Evolutionary conservation across 257 asterid species (phyloP).

Genomic region (Solanum lignicaule): DNA sequence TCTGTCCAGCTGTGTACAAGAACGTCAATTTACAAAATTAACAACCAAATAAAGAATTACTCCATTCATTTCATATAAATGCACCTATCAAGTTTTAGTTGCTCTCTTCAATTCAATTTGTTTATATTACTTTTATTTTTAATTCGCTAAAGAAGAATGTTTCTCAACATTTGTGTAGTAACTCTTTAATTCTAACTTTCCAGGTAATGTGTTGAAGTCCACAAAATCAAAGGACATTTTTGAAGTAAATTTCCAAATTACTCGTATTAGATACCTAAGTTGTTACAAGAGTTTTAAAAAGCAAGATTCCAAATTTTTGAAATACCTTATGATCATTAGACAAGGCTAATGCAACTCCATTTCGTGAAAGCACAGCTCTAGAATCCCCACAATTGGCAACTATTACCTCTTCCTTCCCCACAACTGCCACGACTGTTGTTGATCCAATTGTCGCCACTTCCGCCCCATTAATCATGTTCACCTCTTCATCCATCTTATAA

Average conservation of each 20-base stretch:
- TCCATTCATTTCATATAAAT: neutral
- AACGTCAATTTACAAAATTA: neutral
- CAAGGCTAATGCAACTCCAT: constrained; percentile 40
- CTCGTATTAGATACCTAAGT: neutral
- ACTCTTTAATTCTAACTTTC: neutral
- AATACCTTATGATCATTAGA: constrained; percentile 63
- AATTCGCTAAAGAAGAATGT: neutral
- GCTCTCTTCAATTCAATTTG: neutral
- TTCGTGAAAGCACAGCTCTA: constrained; percentile 53
- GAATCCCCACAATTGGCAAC: constrained; percentile 77
- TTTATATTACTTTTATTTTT: no score
- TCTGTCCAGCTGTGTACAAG: constrained; percentile 38
- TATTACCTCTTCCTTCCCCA: constrained; percentile 51
- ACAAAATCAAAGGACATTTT: neutral
- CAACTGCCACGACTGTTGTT: constrained; percentile 57
- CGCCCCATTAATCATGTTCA: constrained; percentile 20
- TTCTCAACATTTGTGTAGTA: neutral
- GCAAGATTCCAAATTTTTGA: neutral
- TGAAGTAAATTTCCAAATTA: no score
- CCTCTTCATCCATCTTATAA: constrained; percentile 53
- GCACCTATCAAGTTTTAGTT: neutral
- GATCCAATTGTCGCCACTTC: constrained; percentile 47
- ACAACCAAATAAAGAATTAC: neutral
- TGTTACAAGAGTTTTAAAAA: neutral
- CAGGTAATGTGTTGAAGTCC: neutral